Evolutionary conservation across 1,284 basidiomycete genomes (phyloP), one percentile per base, ranked within the genome.

Genomic region (Sparassis latifolia): DNA sequence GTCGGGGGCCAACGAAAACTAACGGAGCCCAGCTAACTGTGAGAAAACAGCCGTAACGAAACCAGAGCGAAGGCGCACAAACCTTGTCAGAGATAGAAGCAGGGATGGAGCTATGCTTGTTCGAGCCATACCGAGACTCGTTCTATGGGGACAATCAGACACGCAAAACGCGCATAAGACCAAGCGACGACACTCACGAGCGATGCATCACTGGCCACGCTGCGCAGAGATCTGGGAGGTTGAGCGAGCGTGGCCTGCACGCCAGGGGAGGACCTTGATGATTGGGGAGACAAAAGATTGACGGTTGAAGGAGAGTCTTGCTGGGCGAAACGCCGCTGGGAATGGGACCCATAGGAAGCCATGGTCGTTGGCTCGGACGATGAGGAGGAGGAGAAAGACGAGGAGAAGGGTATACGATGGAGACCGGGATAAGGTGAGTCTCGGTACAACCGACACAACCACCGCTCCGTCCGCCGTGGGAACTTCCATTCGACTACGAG

Each of bases 1-100:
- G 64, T 89, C 86, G 1, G 86, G 78, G 1, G 86, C 80, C 9
- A 89, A 75, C 6, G 86, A 86, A 61, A 80, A 89, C 86, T 89
- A 20, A 20, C 20, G 20, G 20, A 20, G 20, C 20, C 20, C 20
- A 20, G 20, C 20, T 20, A 20, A 20, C 20, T 20, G 20, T 20
- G 20, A 20, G 20, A 20, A 20, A 20, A 20, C 20, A 20, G 20
- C 20, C 20, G 20, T 20, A 20, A 20, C 20, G 20, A 20, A 20
- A 20, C 20, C 20, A 20, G 20, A 20, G 20, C 20, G 20, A 20
- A 20, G 20, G 20, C 20, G 20, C 20, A 20, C 27, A 6, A 10
- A 71, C 69, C 65, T 71, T 71, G 62, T 69, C 69, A 4, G 69
- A 67, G 41, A 71, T 66, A 30, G 69, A 71, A 28, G 58, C 53